Evolutionary conservation across 495 filamentous ascomycete genomes (phyloP).

Genomic region (Mytilinidion resinicola): DNA sequence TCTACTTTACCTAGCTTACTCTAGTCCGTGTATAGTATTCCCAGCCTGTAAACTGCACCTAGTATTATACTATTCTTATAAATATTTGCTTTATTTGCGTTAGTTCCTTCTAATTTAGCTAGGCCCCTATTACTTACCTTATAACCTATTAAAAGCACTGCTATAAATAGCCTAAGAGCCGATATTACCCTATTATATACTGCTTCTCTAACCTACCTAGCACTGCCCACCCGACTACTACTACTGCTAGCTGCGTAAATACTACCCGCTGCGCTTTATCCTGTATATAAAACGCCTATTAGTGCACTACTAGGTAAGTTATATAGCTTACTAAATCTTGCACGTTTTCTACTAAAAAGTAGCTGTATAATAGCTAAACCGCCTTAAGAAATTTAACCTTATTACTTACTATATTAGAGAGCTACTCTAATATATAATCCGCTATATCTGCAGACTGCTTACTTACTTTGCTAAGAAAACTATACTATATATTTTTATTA

Average conservation of each 20-base stretch:
- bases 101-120: not conserved
- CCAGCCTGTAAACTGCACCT: not conserved
- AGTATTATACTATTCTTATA: constrained; percentile 2
- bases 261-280: not conserved
- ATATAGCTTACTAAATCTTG: constrained; percentile 13
- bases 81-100: not conserved
- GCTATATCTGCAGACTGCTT: no score
- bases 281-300: constrained; percentile 2
- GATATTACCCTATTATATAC: constrained; percentile 4
- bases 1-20: no score
- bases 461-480: no score
- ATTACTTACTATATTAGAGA: constrained; percentile 3
- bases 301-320: constrained; percentile 13
- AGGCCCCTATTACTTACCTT: not conserved
- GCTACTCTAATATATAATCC: no score
- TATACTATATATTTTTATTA: constrained; percentile 1
- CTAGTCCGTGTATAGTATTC: constrained; percentile 12
- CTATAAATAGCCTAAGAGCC: constrained; percentile 12
- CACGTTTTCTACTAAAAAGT: constrained; percentile 14
- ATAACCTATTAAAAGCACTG: constrained; percentile 5
- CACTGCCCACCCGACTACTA: constrained; percentile 7
- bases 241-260: constrained; percentile 5
- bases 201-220: constrained; percentile 2
- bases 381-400: constrained; percentile 8
- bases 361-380: constrained; percentile 13